Evolutionary conservation across 129 eudicot genomes (phyloP).

Genomic region (Artemisia tridentata): DNA sequence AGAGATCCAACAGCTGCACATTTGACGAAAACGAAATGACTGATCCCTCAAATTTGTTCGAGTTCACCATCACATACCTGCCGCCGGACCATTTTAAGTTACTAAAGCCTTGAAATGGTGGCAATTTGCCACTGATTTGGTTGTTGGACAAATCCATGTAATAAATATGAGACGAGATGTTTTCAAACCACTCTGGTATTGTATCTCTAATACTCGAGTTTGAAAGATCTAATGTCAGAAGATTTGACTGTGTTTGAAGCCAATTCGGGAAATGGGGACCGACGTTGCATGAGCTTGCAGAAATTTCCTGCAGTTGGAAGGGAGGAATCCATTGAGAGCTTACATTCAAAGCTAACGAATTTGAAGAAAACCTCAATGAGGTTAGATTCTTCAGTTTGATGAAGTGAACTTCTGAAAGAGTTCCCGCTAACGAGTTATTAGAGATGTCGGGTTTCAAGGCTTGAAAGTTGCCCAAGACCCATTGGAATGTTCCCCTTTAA

Average conservation of each 20-base stretch:
- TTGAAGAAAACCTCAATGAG: too few relatives aligned
- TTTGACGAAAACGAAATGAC: not conserved
- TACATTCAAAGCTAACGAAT: too few relatives aligned
- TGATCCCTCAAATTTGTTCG: conserved; percentile 14
- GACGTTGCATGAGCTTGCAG: not conserved
- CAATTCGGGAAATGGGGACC: not conserved
- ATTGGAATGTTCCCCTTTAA: too few relatives aligned
- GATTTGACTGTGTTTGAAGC: conserved; percentile 7
- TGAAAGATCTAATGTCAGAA: not conserved
- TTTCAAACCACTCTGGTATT: conserved; percentile 4
- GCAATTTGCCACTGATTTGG: conserved; percentile 2
- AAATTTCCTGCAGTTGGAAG: conserved; percentile 13
- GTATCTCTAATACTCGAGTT: conserved; percentile 14
- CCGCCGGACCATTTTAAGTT: not conserved
- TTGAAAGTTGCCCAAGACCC: too few relatives aligned
- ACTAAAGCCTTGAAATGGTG: not conserved
- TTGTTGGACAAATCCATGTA: not conserved
- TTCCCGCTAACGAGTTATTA: too few relatives aligned
- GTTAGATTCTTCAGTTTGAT: too few relatives aligned
- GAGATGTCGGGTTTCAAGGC: too few relatives aligned
- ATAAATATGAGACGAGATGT: not conserved
- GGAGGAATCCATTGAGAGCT: conserved; percentile 20
- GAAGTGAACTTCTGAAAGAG: too few relatives aligned
- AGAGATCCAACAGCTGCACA: not conserved
- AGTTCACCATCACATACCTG: not conserved